Conservation (phyloP, 305 asterid genomes). For the Rubia peregrina region DNA sequence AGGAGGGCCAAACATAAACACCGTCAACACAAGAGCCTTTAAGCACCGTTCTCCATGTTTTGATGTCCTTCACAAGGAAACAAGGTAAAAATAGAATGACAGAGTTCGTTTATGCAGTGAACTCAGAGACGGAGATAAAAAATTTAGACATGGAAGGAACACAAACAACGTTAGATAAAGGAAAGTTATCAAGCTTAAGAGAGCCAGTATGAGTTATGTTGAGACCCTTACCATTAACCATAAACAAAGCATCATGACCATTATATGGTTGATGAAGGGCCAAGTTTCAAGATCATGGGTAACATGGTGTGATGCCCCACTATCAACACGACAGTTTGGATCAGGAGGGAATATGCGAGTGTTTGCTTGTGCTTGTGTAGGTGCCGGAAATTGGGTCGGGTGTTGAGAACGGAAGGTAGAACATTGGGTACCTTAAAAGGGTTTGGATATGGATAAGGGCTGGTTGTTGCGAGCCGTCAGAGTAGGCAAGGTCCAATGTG, state of each 20-base stretch:
- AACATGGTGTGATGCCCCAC: background rate
- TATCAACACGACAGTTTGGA: background rate
- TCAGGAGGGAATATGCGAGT: background rate
- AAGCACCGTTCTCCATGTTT: background rate
- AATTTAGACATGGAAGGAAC: background rate
- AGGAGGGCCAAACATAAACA: background rate
- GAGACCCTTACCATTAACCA: background rate
- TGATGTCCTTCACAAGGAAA: background rate
- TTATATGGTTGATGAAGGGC: background rate
- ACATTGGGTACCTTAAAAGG: background rate
- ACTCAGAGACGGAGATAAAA: background rate
- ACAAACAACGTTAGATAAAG: no score
- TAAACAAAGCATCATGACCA: background rate
- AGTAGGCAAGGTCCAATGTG: background rate
- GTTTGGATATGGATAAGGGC: background rate
- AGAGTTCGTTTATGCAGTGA: background rate
- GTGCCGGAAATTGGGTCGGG: background rate
- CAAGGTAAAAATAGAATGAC: background rate
- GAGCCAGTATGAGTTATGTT: background rate
- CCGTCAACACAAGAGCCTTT: background rate
- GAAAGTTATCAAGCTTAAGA: background rate
- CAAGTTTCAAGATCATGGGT: background rate
- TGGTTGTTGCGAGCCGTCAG: no score
- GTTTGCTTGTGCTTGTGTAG: background rate
- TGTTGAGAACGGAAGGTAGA: background rate